Evolutionary conservation across 495 filamentous ascomycete genomes (phyloP).

Genomic region (Parachaetomium inaequale): DNA sequence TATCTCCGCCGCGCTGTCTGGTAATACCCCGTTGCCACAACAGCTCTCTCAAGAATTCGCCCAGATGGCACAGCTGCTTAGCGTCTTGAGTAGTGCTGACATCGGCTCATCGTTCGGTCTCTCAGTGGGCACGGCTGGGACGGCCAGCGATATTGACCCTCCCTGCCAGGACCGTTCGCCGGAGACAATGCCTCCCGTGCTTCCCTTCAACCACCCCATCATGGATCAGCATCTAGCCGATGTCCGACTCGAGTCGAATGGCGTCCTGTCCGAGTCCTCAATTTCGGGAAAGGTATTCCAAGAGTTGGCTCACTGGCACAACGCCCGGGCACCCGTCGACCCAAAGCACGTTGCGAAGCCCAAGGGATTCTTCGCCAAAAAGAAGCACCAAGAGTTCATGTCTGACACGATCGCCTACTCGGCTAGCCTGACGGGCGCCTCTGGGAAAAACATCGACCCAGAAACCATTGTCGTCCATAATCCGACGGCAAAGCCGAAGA

Average conservation of each 20-base stretch:
- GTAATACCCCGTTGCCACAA: not conserved
- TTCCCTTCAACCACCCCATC: not conserved
- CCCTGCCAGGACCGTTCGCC: not conserved
- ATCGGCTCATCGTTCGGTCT: not conserved
- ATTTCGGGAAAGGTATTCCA: conserved; percentile 42
- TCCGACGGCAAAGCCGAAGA: conserved; percentile 23
- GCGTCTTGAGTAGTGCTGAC: not conserved
- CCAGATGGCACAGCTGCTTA: not conserved
- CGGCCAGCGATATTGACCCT: not conserved
- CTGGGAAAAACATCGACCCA: conserved; percentile 60
- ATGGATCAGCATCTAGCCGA: not conserved
- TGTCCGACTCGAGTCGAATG: not conserved
- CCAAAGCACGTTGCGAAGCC: conserved; percentile 32
- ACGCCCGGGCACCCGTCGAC: conserved; percentile 50
- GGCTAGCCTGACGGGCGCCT: conserved; percentile 62
- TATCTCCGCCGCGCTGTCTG: not conserved
- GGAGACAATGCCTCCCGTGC: not conserved
- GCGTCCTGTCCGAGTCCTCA: not conserved
- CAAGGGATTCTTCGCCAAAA: conserved; percentile 25
- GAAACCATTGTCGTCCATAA: conserved; percentile 52
- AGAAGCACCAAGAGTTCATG: conserved; percentile 54
- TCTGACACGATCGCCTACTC: conserved; percentile 64
- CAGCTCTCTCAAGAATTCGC: not conserved
- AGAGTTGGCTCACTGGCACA: conserved; percentile 66
- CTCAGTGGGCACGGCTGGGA: too few relatives aligned